Conservation (phyloP, 371 early-diverging fungal genomes). For the Parasitella parasitica region DNA sequence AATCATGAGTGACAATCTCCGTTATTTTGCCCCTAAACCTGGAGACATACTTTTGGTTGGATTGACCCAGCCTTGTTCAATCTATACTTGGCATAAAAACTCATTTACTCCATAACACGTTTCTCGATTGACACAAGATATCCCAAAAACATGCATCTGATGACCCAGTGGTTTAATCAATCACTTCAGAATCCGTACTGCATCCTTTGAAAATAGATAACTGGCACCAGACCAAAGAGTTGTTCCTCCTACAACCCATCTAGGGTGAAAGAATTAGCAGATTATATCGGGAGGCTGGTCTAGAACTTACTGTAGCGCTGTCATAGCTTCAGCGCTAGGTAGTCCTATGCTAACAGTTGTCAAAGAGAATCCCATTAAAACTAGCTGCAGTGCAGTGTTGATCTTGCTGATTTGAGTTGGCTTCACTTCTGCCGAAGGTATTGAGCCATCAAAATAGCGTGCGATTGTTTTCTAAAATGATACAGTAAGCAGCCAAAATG, state of each 20-base stretch:
- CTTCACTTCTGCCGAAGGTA: constrained; percentile 89
- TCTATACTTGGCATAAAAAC: too few species aligned
- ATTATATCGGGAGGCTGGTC: too few species aligned
- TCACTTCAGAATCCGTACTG: constrained; percentile 59
- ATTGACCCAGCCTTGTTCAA: too few species aligned
- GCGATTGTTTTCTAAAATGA: constrained; percentile 69
- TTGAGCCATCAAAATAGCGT: constrained; percentile 87
- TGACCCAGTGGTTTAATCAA: neutral
- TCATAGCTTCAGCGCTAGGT: constrained; percentile 36
- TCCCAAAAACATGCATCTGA: neutral
- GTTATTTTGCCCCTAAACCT: too few species aligned
- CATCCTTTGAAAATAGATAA: constrained; percentile 76
- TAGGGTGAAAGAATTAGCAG: constrained; percentile 13
- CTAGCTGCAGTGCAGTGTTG: constrained; percentile 90
- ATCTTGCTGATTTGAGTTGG: constrained; percentile 89
- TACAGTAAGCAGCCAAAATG: neutral
- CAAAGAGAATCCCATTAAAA: constrained; percentile 77
- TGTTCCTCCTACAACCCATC: constrained; percentile 75
- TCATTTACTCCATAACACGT: too few species aligned
- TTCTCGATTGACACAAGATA: neutral
- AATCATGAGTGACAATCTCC: too few species aligned
- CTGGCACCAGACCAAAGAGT: constrained; percentile 80
- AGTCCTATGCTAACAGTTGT: constrained; percentile 39
- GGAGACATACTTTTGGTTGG: too few species aligned
- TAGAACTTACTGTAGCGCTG: constrained; percentile 41